A percentile compares a stretch with the other conserved stretches of the same genome.
Evolutionary conservation across 2,329 filamentous ascomycete genomes (phyloP).

Genomic region (Calycina marina): DNA sequence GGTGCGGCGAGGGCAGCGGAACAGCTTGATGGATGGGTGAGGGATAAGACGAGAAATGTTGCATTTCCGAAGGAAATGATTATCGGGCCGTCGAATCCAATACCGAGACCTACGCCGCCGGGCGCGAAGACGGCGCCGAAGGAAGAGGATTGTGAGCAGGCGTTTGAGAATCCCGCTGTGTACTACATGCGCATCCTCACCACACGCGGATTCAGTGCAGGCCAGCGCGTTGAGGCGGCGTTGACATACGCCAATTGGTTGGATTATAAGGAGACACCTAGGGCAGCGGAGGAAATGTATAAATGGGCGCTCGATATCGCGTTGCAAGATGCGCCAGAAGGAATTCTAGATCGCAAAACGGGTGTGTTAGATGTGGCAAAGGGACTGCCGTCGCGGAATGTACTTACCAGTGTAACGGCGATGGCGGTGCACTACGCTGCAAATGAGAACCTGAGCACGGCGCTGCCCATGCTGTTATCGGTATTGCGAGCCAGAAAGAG

Average conservation of each 20-base stretch:
- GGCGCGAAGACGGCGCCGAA: conserved; percentile 47
- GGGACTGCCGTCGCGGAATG: conserved; percentile 50
- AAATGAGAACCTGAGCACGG: conserved; percentile 47
- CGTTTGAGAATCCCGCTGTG: conserved; percentile 55
- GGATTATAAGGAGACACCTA: conserved; percentile 55
- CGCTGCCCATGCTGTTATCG: conserved; percentile 75
- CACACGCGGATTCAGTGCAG: conserved; percentile 62
- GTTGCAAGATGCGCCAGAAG: conserved; percentile 30
- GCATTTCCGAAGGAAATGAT: conserved; percentile 62
- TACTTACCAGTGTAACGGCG: conserved; percentile 61
- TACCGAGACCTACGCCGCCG: conserved; percentile 56
- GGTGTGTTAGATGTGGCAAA: conserved; percentile 47
- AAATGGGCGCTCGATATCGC: conserved; percentile 65
- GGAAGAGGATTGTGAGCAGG: conserved; percentile 60
- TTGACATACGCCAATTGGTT: conserved; percentile 76
- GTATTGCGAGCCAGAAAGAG: conserved; percentile 64
- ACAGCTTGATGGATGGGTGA: conserved; percentile 65
- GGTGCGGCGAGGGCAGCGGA: conserved; percentile 62
- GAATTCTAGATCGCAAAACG: conserved; percentile 45
- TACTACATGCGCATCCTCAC: conserved; percentile 75
- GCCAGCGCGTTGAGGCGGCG: conserved; percentile 68
- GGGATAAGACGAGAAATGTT: conserved; percentile 48
- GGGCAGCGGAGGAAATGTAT: conserved; percentile 58
- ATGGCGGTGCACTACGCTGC: conserved; percentile 67
- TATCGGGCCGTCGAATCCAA: conserved; percentile 69